Evolutionary conservation across 2,329 filamentous ascomycete species (phyloP).

Genomic region (Sarocladium oryzae): DNA sequence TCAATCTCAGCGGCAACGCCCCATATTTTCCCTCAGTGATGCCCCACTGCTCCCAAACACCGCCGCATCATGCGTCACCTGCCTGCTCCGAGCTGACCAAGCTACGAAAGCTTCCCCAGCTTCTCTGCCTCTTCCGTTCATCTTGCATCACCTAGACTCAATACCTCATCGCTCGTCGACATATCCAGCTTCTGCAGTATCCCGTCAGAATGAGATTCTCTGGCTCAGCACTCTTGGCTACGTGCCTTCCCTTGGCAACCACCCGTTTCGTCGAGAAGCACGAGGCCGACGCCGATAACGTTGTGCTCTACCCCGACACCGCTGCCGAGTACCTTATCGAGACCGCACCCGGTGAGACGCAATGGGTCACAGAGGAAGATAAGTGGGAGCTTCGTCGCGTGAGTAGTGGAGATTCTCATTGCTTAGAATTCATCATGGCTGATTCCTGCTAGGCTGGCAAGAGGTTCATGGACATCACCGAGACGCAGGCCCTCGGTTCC

Average conservation of each 20-base stretch:
- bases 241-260: slow-evolving; percentile 47
- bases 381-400: slow-evolving; percentile 89
- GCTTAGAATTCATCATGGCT: too few species aligned
- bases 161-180: too few species aligned
- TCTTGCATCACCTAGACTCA: not conserved
- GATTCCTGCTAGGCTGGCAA: slow-evolving; percentile 58
- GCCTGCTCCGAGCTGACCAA: not conserved
- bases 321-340: slow-evolving; percentile 63
- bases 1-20: slow-evolving; percentile 4
- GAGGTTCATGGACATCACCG: slow-evolving; percentile 93
- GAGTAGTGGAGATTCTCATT: slow-evolving; percentile 30
- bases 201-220: slow-evolving; percentile 44
- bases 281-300: slow-evolving; percentile 37
- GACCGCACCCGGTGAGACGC: slow-evolving; percentile 71
- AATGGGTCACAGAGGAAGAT: slow-evolving; percentile 88
- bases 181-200: too few species aligned
- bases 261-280: slow-evolving; percentile 50
- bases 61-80: slow-evolving; percentile 6
- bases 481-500: slow-evolving; percentile 54
- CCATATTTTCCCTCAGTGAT: not conserved
- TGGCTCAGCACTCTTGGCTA: slow-evolving; percentile 44
- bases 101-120: not conserved
- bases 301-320: slow-evolving; percentile 39
- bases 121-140: not conserved
- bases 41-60: not conserved